Base-by-base conservation (phyloP, 495 filamentous ascomycete genomes). In the Neurospora sp. region DNA sequence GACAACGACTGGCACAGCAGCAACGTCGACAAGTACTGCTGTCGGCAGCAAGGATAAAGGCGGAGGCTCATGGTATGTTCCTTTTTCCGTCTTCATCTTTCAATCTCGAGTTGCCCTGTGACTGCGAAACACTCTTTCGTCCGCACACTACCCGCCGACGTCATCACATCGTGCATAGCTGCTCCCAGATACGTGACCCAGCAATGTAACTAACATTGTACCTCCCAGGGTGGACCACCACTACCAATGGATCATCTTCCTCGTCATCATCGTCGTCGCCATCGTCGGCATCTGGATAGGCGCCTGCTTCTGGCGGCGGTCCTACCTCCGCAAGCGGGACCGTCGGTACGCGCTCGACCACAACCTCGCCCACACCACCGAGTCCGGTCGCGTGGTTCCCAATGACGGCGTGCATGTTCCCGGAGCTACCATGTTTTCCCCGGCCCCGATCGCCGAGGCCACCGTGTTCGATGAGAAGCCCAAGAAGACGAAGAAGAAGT, bases 191-290 rank as follows among this genome's bases (percentile, higher is more conserved):
- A 28, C 38, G 4, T n/a, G 54, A 36, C 19, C 31, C 31, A 31
- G 45, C 34, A 28, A 19, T 34, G 4, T 36, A 39, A 10, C 39
- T 21, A 71, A 62, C 45, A 34, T 3, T 37, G 21, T 19, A n/a
- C 15, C 24, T 28, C 43, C 3, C 74, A 89, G 87, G 87, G 72
- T 88, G 39, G 80, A 80, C 4, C 81, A 72, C 3, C 87, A 89
- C 77, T 86, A 82, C 76, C 81, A 85, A 80, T 89, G 86, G 85
- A 84, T 89, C n/a, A 83, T 88, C 71, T 86, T 88, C 79, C 80
- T 88, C 39, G 82, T 88, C 70, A 78, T 88, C 71, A 79, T 89
- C 62, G 80, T 87, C 17, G 81, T 89, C 37, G 85, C 79, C 69
- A 84, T 89, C 38, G 76, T 81, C 28, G 86, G 81, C 59, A 86